These are phyloP conservation scores for Amanita pallidorosea DNA, from an alignment of 768 basidiomycete genomes.

Conservation along the genomic window DNA sequence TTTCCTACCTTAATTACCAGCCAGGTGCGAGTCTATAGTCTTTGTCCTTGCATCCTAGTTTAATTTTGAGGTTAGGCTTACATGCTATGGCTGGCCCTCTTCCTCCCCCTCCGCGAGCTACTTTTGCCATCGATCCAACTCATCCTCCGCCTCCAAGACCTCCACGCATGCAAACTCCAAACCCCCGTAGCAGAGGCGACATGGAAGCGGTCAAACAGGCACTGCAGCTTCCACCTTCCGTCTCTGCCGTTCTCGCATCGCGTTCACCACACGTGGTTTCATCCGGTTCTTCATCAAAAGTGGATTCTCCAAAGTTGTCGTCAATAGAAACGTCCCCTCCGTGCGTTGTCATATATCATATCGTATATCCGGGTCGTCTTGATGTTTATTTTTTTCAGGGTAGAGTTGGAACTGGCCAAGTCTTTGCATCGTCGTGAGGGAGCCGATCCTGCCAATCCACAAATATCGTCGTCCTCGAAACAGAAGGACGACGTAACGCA, in stretches of 20 bases:
- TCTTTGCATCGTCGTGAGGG: constrained; percentile 47
- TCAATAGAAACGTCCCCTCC: neutral
- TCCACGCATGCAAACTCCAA: constrained; percentile 50
- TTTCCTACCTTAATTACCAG: constrained; percentile 48
- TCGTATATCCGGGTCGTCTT: constrained; percentile 6
- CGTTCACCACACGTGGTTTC: constrained; percentile 9
- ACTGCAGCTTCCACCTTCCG: constrained; percentile 47
- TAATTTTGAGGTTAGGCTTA: constrained; percentile 23
- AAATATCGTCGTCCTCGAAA: constrained; percentile 5
- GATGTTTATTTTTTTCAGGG: neutral
- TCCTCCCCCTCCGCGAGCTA: constrained; percentile 56
- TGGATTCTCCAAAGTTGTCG: neutral
- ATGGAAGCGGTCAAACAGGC: constrained; percentile 49
- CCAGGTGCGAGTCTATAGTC: constrained; percentile 30
- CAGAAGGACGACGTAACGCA: neutral
- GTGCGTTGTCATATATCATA: constrained; percentile 8
- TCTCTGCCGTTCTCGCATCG: constrained; percentile 31
- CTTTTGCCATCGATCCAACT: constrained; percentile 33
- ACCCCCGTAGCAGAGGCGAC: constrained; percentile 32
- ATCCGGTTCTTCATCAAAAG: constrained; percentile 7
- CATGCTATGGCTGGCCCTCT: constrained; percentile 68
- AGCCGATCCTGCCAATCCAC: constrained; percentile 22
- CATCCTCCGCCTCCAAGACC: constrained; percentile 49
- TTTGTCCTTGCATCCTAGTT: neutral
- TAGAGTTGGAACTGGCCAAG: constrained; percentile 9